Evolutionary conservation across 2,329 filamentous ascomycete species (phyloP).

Genomic region (Plenodomus lindquistii): DNA sequence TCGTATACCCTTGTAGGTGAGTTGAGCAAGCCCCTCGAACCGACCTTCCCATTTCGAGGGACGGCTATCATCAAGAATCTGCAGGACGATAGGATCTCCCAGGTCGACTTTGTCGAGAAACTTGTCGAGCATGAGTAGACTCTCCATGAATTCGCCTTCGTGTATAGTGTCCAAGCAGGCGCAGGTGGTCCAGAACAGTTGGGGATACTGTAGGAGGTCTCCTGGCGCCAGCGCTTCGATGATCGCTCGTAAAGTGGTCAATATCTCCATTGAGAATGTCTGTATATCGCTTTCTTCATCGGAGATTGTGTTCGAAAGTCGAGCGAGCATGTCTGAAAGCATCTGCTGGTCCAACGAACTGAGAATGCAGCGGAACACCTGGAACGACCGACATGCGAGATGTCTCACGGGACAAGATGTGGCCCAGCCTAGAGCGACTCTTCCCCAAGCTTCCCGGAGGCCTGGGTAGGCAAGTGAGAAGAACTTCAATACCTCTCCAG

Average conservation of each 20-base stretch:
- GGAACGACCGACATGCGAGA: conserved; percentile 93
- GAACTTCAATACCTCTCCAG: conserved; percentile 78
- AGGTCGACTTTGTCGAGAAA: conserved; percentile 85
- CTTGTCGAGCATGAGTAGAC: conserved; percentile 86
- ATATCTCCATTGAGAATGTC: conserved; percentile 95
- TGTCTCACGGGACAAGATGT: conserved; percentile 95
- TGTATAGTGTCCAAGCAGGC: conserved; percentile 97
- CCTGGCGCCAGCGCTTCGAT: conserved; percentile 81
- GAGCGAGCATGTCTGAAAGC: conserved; percentile 94
- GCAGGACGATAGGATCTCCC: conserved; percentile 67
- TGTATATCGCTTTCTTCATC: conserved; percentile 93
- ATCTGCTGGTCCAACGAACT: conserved; percentile 89
- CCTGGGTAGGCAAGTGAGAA: conserved; percentile 84
- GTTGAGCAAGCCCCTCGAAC: conserved; percentile 82
- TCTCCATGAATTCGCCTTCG: conserved; percentile 91
- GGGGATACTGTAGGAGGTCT: conserved; percentile 85
- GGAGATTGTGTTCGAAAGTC: conserved; percentile 94
- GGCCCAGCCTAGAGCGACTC: conserved; percentile 89
- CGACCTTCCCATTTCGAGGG: conserved; percentile 85
- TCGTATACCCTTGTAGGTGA: conserved; percentile 89
- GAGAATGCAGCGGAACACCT: conserved; percentile 92
- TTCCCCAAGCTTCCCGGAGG: conserved; percentile 89
- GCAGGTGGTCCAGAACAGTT: conserved; percentile 97
- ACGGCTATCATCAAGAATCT: conserved; percentile 74
- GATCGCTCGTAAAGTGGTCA: conserved; percentile 90